Evolutionary conservation across 2,329 filamentous ascomycete species (phyloP), one percentile per base, ranked within the genome.

Genomic region (Pseudopithomyces maydicus): DNA sequence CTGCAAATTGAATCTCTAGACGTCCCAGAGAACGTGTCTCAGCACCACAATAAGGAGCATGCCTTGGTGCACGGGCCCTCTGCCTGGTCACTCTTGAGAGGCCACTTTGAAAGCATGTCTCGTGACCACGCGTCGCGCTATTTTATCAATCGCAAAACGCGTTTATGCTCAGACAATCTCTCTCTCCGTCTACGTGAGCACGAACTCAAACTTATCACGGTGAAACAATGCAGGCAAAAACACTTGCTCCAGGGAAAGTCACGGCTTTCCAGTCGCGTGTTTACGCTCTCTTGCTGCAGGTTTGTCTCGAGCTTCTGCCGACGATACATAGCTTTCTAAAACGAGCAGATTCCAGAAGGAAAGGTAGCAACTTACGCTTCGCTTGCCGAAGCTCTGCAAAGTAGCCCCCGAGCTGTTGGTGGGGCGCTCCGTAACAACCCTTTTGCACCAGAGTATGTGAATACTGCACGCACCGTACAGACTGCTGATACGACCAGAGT

Each of bases 371-470:
- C 91, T 0, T 96, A 97, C 77, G 88, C 85, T 2, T 81, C 88
- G 1, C 80, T 96, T 52, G 86, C 92, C 0, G 81, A 81, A 8
- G 84, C 89, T 56, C 82, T 94, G 15, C 74, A 80, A 11, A 91
- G 90, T 20, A 91, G 89, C 3, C 89, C 91, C 1, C 82, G 91
- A 41, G 91, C 91, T 0, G 85, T 95, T 5, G 91, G 91, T 15
- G 91, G 90, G 57, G 90, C 90, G 1, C 80, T 96, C 69, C 84
- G 89, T 17, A 80, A 77, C 35, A 96, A 96, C 71, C 91, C 91
- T 0, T 96, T 94, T 67, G 91, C 92, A 14, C 91, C 92, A 0
- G 83, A 85, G 46, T 48, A 23, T 19, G 46, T 20, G 2, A n/a
- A 23, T 17, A n/a, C 32, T 48, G 15, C 8, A 29, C 26, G 8